Evolutionary conservation across 257 asterid species (phyloP), one percentile per base, ranked within the genome.

Genomic region (Nyctanthes arbortristis): DNA sequence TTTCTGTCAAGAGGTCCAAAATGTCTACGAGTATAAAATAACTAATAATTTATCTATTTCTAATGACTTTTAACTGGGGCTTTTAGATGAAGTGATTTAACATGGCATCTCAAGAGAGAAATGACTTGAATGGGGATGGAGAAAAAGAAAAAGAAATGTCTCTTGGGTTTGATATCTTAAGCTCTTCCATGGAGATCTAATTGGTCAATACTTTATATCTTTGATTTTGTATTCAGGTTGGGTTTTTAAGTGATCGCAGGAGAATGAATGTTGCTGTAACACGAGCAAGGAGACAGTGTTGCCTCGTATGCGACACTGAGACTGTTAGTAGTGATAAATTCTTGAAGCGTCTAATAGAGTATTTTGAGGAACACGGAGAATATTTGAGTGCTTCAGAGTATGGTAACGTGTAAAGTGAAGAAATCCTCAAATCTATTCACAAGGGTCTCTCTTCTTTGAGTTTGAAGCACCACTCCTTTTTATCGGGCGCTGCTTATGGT

Each of bases 211-310:
- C n/a, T n/a, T n/a, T n/a, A n/a, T n/a, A n/a, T n/a, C 66, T 43
- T n/a, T 55, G n/a, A 13, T 43, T 9, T 67, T 68, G 16, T 66
- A 68, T 65, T 62, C 78, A 91, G 99, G 96, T 91, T 85, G 99
- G 99, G 22, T 93, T 93, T 78, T 80, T 93, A 76, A 87, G 97
- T 71, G 99, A 93, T 67, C 91, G 75, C 27, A 82, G 97, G 80
- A 86, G 97, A 81, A 89, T 91, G 99, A 93, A 93, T 78, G 99
- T 91, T 27, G 97, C 97, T 11, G 99, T 93, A 78, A 91, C 97
- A 4, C 90, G 99, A 74, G 96, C 97, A 66, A 91, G 99, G 85
- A 84, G 97, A 66, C 96, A 89, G 63, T 93, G 97, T 39, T 87
- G 97, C 82, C 77, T 93, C 37, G 88, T 91, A 61, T 91, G 97